A percentile compares a stretch with the other conserved stretches of the same genome.
phyloP scores from a whole-genome alignment of 768 basidiomycete species.

The Lyophyllum semitale region DNA sequence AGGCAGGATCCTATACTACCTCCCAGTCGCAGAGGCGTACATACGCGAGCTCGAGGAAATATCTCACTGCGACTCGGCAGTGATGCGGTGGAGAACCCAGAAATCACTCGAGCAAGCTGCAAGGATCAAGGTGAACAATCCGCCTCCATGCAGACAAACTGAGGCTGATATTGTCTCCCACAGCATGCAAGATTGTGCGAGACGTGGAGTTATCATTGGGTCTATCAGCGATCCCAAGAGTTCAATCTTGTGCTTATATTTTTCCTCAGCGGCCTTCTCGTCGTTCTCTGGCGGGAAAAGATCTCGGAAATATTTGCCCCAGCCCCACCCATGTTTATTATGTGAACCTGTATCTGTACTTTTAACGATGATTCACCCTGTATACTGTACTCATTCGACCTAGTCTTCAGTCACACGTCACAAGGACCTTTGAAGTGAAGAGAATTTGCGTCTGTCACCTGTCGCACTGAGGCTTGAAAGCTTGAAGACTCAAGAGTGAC shows the following conservation, averaged over 20 bases:
- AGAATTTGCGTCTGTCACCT: too few species aligned
- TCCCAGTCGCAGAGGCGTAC: conserved; percentile 23
- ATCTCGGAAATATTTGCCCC: conserved; percentile 6
- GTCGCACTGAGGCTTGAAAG: too few species aligned
- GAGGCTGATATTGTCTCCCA: background rate
- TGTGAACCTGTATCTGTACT: background rate
- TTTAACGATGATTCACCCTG: background rate
- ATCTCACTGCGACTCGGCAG: conserved; percentile 14
- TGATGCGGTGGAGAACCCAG: conserved; percentile 27
- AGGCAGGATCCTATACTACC: conserved; percentile 26
- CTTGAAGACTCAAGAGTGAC: too few species aligned
- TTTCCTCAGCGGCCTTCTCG: conserved; percentile 25
- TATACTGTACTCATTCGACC: too few species aligned
- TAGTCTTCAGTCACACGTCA: too few species aligned
- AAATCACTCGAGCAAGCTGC: conserved; percentile 27
- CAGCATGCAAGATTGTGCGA: conserved; percentile 39
- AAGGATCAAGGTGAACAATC: conserved; percentile 5
- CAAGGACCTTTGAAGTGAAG: too few species aligned
- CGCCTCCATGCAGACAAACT: background rate
- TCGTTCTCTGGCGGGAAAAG: conserved; percentile 32
- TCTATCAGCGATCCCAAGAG: conserved; percentile 17
- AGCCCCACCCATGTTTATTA: background rate
- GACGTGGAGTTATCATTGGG: conserved; percentile 33
- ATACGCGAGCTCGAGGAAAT: conserved; percentile 27
- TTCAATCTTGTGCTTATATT: conserved; percentile 23